Percentiles rank a stretch among this genome's conserved stretches.
Evolutionary conservation across 257 asterid species (phyloP).

Genomic region (Euphrasia confusa): DNA sequence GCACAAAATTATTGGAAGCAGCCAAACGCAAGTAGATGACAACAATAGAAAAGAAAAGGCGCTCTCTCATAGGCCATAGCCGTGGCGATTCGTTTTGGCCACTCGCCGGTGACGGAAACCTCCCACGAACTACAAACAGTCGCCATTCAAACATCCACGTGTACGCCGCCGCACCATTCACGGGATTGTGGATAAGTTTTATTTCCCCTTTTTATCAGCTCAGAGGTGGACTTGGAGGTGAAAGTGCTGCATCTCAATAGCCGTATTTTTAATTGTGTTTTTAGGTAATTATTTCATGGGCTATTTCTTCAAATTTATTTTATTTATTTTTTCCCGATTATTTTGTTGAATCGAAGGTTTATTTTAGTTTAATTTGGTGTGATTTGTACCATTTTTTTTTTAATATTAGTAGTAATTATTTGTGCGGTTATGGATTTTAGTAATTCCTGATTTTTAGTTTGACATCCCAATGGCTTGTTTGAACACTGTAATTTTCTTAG

Average conservation of each 20-base stretch:
- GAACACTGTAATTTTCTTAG: slow-evolving; percentile 1
- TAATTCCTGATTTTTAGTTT: slow-evolving; percentile 3
- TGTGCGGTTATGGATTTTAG: slow-evolving; percentile 11
- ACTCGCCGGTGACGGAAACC: slow-evolving; percentile 47
- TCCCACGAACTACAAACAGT: slow-evolving; percentile 8
- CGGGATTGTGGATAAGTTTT: slow-evolving; percentile 25
- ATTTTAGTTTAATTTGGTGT: slow-evolving; percentile 18
- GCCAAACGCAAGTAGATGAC: slow-evolving; percentile 29
- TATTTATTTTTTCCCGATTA: background rate
- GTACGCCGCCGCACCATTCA: slow-evolving; percentile 18
- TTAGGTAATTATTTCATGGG: slow-evolving; percentile 35
- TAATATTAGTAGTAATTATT: background rate
- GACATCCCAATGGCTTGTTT: slow-evolving; percentile 19
- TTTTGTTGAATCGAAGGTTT: background rate
- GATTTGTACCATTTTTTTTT: background rate
- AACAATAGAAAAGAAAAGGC: slow-evolving; percentile 6
- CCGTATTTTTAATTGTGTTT: slow-evolving; percentile 12
- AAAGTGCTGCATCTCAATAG: slow-evolving; percentile 33
- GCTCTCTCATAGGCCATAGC: slow-evolving; percentile 19
- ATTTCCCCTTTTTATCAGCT: background rate
- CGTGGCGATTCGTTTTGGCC: slow-evolving; percentile 32
- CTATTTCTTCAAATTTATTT: background rate
- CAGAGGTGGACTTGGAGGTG: slow-evolving; percentile 24
- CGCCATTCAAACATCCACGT: slow-evolving; percentile 14
- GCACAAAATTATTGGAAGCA: slow-evolving; percentile 20